Evolutionary conservation across 2,329 filamentous ascomycete species (phyloP), one percentile per base, ranked within the genome.

Genomic region (Paecilomyces sp.): DNA sequence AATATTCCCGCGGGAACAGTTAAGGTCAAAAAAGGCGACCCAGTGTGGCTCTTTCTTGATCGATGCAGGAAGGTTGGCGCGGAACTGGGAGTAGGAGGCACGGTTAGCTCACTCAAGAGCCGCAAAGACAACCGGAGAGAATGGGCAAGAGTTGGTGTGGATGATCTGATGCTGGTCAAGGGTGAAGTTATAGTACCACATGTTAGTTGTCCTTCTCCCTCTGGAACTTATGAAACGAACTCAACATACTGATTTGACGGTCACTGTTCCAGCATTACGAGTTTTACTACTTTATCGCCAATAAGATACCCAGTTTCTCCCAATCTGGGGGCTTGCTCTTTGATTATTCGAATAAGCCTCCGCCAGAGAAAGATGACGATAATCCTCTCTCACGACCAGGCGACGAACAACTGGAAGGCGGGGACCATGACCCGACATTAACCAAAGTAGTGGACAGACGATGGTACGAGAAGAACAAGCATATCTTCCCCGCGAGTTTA

Each of bases 401-500:
- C 55, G 78, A 86, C 54, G 77, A 76, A 47, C 80, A 82, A 57
- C 82, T 88, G 12, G 93, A 97, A 77, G 93, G 93, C 13, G 86
- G 82, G 28, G 75, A 81, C 50, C 89, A 94, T 62, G 92, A 97
- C 67, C 87, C 92, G 0, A 83, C 83, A 2, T 77, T 89, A 63
- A 97, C 93, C 2, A 97, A 97, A 72, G 92, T 99, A 3, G 93
- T 99, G 3, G 93, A 99, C 77, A 84, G 94, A 61, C 82, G 94
- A 61, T 99, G 94, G 94, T 99, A 97, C 73, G 92, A 97, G 79
- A 85, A 88, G 70, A 97, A 97, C 74, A 99, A 97, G 77, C 94
- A 99, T 75, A 97, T 99, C 60, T 99, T 93, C 73, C 94, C 94
- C 0, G 93, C 93, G 22, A 97, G 91, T 72, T 84, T 93, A 54